Evolutionary conservation across 257 asterid species (phyloP), one percentile per base, ranked within the genome.

Genomic region (Gardenia jasminoides): DNA sequence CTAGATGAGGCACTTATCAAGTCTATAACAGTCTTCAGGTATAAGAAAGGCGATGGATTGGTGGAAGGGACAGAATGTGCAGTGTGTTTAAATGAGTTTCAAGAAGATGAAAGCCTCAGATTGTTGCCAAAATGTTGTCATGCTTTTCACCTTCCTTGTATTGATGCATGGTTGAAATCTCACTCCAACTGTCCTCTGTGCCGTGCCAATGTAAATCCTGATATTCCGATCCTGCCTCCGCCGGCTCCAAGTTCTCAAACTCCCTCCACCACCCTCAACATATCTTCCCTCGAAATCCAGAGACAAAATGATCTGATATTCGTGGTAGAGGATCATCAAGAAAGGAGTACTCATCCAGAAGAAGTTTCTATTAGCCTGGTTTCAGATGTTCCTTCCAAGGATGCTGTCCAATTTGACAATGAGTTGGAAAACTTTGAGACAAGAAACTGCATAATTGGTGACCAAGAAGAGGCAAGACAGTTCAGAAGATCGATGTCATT

Each of bases 101-200:
- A 80, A 47, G 98, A 94, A 59, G 77, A 87, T 30, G 97, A 92
- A 89, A 54, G 80, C 12, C 74, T 94, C n/a, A 89, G 97, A 72
- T 87, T 94, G 6, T 70, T 94, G 87, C 98, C 98, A 0, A 92
- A 89, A 82, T 94, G 98, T 77, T 87, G 88, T 78, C 98, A 92
- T 79, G 97, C 98, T 71, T 94, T 94, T 77, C 98, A 94, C 82
- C 86, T 88, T 47, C 93, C 91, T 3, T 94, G 98, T 39, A 88
- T 94, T 48, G 98, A 92, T 43, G 87, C 92, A 4, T 94, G 98
- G 98, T 82, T 94, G 3, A 90, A 88, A 36, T 89, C 98, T 1
- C 95, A 94, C 56, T 79, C 94, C 2, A 91, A 59, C 48, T 94
- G 98, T 74, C 98, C 98, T 36, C 70, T 94, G n/a, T 94, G 97